A percentile compares a stretch with the other conserved stretches of the same genome.
phyloP scores from a whole-genome alignment of 2,329 filamentous ascomycete species.

The Pseudogymnoascus sp. region DNA sequence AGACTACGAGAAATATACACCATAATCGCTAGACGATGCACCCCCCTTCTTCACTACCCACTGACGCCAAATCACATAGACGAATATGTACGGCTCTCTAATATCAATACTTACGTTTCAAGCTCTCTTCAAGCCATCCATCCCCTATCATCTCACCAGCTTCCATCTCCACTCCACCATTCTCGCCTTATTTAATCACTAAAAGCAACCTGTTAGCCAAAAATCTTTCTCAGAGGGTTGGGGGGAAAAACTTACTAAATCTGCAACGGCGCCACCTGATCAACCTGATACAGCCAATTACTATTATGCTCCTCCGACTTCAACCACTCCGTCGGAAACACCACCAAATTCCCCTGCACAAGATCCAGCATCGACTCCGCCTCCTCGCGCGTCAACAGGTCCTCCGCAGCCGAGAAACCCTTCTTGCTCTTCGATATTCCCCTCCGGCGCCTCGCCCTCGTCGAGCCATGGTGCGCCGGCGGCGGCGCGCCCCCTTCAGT shows the following conservation, averaged over 20 bases:
- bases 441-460: slow-evolving; percentile 52
- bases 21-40: slow-evolving; percentile 5
- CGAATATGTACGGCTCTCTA: slow-evolving; percentile 7
- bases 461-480: slow-evolving; percentile 33
- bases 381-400: slow-evolving; percentile 65
- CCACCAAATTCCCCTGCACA: slow-evolving; percentile 79
- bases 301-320: slow-evolving; percentile 83
- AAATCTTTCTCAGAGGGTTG: no score
- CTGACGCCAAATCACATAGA: slow-evolving; percentile 1
- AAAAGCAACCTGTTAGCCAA: neutral
- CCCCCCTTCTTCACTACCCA: neutral
- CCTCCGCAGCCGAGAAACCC: slow-evolving; percentile 58
- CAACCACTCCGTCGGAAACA: slow-evolving; percentile 96
- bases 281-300: slow-evolving; percentile 95
- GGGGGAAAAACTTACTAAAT: slow-evolving; percentile 67
- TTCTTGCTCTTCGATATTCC: slow-evolving; percentile 55
- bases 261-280: slow-evolving; percentile 90
- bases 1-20: neutral
- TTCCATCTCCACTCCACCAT: neutral
- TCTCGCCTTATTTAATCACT: neutral
- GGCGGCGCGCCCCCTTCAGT: neutral
- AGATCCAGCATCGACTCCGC: slow-evolving; percentile 74
- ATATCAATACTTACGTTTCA: slow-evolving; percentile 1
- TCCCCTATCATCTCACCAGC: neutral
- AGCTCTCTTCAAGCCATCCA: neutral